These are phyloP conservation scores for Lentinula sp. DNA, from an alignment of 768 basidiomycete genomes.

Conservation along the genomic window DNA sequence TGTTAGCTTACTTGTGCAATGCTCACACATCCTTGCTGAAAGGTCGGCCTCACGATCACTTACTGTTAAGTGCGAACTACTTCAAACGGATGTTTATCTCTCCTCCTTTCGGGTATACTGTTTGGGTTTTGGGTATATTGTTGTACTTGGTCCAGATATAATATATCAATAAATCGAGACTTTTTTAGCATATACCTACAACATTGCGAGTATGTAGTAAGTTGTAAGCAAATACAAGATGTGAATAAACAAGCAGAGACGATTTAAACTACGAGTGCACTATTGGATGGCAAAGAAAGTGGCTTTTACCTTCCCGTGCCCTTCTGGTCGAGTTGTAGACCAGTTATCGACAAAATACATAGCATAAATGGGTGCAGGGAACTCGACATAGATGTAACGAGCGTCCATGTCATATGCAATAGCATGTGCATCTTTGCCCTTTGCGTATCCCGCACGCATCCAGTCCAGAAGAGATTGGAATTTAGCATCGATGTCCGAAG, in stretches of 20 bases:
- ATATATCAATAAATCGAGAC: too few relatives aligned
- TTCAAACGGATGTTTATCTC: neutral
- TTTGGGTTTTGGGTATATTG: neutral
- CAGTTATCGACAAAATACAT: neutral
- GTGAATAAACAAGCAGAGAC: too few relatives aligned
- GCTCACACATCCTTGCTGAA: neutral
- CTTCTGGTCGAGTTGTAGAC: neutral
- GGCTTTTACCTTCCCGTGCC: neutral
- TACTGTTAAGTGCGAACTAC: neutral
- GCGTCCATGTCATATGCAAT: neutral
- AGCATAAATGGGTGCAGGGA: neutral
- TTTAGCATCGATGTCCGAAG: neutral
- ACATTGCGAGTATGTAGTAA: too few relatives aligned
- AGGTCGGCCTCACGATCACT: neutral
- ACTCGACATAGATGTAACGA: neutral
- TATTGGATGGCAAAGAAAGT: neutral
- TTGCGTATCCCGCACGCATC: neutral
- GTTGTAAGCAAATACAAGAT: too few relatives aligned
- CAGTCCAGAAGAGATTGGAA: neutral
- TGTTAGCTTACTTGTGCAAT: neutral
- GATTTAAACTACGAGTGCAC: too few relatives aligned
- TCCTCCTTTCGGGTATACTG: neutral
- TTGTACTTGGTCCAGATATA: neutral
- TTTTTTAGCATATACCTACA: too few relatives aligned
- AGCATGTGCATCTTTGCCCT: neutral